A percentile compares a stretch with the other conserved stretches of the same genome.
Conservation (phyloP, 75 land plant genomes). For the Azolla pinnata region DNA sequence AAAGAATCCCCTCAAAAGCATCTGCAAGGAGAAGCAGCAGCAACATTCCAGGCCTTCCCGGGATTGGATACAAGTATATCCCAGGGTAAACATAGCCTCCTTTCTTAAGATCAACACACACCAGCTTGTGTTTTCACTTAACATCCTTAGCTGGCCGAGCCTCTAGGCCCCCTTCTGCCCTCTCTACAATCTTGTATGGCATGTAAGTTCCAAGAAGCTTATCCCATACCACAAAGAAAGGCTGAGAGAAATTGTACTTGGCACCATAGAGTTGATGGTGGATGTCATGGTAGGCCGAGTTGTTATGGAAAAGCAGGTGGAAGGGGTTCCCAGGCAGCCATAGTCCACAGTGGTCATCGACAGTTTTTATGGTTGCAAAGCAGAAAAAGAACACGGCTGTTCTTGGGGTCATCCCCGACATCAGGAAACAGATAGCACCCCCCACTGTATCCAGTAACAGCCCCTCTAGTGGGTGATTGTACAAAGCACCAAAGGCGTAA, state of each 20-base stretch:
- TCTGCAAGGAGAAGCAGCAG: no score
- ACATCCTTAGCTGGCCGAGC: slow-evolving; percentile 39
- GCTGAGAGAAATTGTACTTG: slow-evolving; percentile 84
- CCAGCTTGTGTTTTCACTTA: no score
- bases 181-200: slow-evolving; percentile 54
- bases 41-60: no score
- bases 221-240: slow-evolving; percentile 77
- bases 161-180: slow-evolving; percentile 56
- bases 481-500: slow-evolving; percentile 72
- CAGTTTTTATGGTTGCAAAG: slow-evolving; percentile 67
- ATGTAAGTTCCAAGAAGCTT: slow-evolving; percentile 68
- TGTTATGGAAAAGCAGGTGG: slow-evolving; percentile 62
- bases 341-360: slow-evolving; percentile 72
- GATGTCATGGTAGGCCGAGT: slow-evolving; percentile 80
- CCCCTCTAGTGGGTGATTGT: slow-evolving; percentile 89
- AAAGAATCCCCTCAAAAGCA: no score
- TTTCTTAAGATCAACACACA: no score
- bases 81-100: no score
- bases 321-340: slow-evolving; percentile 70
- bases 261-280: slow-evolving; percentile 79
- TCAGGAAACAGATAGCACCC: slow-evolving; percentile 65
- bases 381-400: slow-evolving; percentile 67
- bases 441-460: slow-evolving; percentile 74
- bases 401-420: slow-evolving; percentile 74
- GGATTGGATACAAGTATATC: no score